These are phyloP conservation scores for Medicago truncatula DNA, from an alignment of 306 rosid genomes.

Conservation along the genomic window DNA sequence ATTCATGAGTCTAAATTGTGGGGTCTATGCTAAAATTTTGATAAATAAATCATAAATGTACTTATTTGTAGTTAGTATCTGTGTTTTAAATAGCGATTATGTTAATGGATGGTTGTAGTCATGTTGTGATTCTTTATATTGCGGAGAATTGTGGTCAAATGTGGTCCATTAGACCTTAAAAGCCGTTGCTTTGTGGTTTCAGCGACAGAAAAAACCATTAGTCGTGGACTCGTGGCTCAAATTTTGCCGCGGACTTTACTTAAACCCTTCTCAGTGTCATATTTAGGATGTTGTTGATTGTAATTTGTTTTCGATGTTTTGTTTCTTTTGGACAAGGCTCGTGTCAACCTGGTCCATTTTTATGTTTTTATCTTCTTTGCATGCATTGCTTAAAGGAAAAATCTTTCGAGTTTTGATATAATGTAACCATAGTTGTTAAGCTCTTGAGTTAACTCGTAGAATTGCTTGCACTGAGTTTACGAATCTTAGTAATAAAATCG, in stretches of 20 bases:
- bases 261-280: too few relatives aligned
- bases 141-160: not conserved
- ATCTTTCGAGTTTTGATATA: not conserved
- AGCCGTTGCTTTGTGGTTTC: not conserved
- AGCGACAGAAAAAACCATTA: not conserved
- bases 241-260: not conserved
- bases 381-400: too few relatives aligned
- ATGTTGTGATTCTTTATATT: too few relatives aligned
- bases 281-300: too few relatives aligned
- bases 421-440: not conserved
- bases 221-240: not conserved
- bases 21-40: not conserved
- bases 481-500: not conserved
- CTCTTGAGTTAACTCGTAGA: not conserved
- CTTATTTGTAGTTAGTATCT: not conserved
- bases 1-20: constrained; percentile 24
- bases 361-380: too few relatives aligned
- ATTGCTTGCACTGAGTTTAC: not conserved
- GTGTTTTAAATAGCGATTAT: not conserved
- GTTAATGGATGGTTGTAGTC: too few relatives aligned
- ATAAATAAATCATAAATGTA: not conserved
- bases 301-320: too few relatives aligned
- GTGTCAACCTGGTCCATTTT: not conserved
- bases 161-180: not conserved
- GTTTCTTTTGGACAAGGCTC: not conserved